Base-by-base conservation (phyloP, 257 asterid genomes). In the Gardenia jasminoides region DNA sequence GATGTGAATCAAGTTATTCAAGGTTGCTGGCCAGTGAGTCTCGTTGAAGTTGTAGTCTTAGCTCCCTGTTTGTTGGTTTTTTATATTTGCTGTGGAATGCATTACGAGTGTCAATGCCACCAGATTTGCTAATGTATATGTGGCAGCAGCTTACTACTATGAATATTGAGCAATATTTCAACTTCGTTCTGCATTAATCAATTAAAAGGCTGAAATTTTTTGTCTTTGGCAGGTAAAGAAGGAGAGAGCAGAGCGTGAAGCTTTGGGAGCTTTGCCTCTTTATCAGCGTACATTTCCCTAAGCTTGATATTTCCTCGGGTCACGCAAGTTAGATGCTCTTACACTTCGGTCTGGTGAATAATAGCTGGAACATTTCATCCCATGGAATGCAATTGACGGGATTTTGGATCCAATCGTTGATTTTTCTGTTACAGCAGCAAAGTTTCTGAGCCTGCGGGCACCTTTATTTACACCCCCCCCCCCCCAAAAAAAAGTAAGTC, bases 221-320 rank as follows among this genome's bases (percentile, higher is more conserved):
- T 41, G 9, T n/a, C 67, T 26, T 43, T 58, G 86, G 86, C 90
- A 92, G 97, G 88, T 92, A 68, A 90, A 91, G 85, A 88, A 83
- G 68, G 97, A 92, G 88, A 85, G 76, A 8, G 92, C 96, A 61
- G 97, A 92, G 76, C 93, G 96, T n/a, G 89, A 87, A 81, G 94
- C 94, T 28, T 86, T 91, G 28, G 97, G 96, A 72, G 97, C 88
- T 24, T 83, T 92, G 88, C 97, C 97, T 50, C 93, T 92, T 76
- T 92, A 92, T 78, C 91, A 92, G 82, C 94, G 96, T 61, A 72
- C 91, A 50, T 13, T 92, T 84, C 96, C 97, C 9, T 92, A 46
- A 71, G 70, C 36, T 58, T 28, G 76, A 85, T 81, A 9, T 81
- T 68, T 72, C 65, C 31, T 76, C 6, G 1, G 26, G 26, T 43